Conservation (phyloP, 305 asterid genomes). For the Plantago coronopus region DNA sequence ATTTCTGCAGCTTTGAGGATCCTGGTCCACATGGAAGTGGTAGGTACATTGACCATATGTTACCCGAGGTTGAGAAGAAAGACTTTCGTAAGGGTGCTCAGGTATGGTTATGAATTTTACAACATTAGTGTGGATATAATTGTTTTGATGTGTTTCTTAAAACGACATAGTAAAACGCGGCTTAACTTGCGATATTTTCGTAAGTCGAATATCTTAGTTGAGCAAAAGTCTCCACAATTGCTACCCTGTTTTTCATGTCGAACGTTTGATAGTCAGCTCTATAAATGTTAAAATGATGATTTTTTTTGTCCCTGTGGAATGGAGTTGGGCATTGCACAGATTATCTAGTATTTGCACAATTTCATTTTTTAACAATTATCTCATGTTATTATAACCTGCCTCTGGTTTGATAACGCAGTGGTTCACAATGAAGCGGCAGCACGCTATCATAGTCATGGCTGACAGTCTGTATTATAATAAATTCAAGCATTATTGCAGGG, state of each 20-base stretch:
- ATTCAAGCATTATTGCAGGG: conserved; percentile 82
- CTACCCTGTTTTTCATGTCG: too few species aligned
- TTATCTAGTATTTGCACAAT: conserved; percentile 15
- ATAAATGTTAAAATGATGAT: neutral
- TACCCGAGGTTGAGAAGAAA: conserved; percentile 91
- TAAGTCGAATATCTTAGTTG: neutral
- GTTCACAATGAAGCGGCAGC: conserved; percentile 86
- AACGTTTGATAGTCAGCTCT: too few species aligned
- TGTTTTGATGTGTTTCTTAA: neutral
- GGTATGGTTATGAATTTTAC: conserved; percentile 42
- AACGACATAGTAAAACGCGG: neutral
- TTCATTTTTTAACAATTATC: conserved; percentile 7
- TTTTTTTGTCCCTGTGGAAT: neutral
- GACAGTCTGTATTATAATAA: conserved; percentile 69
- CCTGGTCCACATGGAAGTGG: conserved; percentile 99
- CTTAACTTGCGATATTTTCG: neutral
- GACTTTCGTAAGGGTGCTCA: conserved; percentile 97
- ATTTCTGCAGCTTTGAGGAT: conserved; percentile 87
- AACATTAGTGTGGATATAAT: neutral
- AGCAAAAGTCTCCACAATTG: neutral
- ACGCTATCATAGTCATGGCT: conserved; percentile 66
- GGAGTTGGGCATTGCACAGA: conserved; percentile 3
- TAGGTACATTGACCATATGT: conserved; percentile 79
- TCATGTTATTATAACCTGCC: conserved; percentile 20
- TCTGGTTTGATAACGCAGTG: conserved; percentile 52